Percentiles rank a stretch among this genome's conserved stretches.
Evolutionary conservation across 73 alveolate genomes (phyloP).

Genomic region (Effrenium voratum): DNA sequence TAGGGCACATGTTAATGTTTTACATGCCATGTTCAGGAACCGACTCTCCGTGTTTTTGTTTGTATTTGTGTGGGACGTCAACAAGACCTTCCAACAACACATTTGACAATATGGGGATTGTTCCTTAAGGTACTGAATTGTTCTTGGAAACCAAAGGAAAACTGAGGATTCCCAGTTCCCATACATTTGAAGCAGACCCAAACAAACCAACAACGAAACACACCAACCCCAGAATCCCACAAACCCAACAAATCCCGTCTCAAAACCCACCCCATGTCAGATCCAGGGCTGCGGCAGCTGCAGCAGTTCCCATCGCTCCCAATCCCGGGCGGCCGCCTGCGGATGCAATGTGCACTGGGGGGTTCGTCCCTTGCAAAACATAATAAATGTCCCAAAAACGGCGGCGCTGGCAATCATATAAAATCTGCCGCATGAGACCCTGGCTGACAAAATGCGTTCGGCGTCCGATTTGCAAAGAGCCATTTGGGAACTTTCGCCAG

Average conservation of each 20-base stretch:
- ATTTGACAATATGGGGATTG: too few species aligned
- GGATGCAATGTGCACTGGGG: too few species aligned
- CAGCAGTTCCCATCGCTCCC: conserved; percentile 88
- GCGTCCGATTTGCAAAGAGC: neutral
- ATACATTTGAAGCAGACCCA: neutral
- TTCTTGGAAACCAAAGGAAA: too few species aligned
- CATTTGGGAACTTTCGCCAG: neutral
- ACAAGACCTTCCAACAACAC: too few species aligned
- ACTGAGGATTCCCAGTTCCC: too few species aligned
- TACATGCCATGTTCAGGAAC: too few species aligned
- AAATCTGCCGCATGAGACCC: neutral
- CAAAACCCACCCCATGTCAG: neutral
- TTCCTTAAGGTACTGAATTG: too few species aligned
- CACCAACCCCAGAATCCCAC: neutral
- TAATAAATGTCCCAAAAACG: neutral
- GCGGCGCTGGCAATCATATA: neutral
- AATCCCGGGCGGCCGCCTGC: conserved; percentile 78
- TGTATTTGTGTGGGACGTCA: too few species aligned
- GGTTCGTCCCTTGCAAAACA: too few species aligned
- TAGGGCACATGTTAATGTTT: too few species aligned
- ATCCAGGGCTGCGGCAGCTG: neutral
- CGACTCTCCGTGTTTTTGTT: too few species aligned
- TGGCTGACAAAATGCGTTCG: neutral
- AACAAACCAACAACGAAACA: neutral
- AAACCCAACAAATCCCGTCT: too few species aligned